Base-by-base conservation (phyloP, 257 asterid genomes). In the Solanum ahanhuiri region DNA sequence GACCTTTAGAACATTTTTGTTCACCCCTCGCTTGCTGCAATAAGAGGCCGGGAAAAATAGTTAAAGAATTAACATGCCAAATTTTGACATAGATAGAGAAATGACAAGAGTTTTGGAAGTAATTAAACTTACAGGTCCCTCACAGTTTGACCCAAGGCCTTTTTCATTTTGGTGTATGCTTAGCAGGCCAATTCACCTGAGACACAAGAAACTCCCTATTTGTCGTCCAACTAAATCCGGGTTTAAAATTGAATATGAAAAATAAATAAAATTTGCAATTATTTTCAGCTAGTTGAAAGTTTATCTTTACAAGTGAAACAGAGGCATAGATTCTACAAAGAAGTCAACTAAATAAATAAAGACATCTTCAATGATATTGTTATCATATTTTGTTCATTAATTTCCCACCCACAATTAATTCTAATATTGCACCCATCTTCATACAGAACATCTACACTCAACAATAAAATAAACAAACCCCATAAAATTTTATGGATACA, bases 21-120 rank as follows among this genome's bases (percentile, higher is more conserved):
- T 97, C 87, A 97, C 99, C 90, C 89, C 99, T 92, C 99, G 90
- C 96, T 95, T 95, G 85, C 98, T 97, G 98, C 96, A 94, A 88
- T 77, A 91, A 63, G 89, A 58, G 85, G 31, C 31, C 31, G 31
- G 9, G 71, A 85, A 90, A 87, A 48, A 75, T 82, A 87, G 54
- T 4, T 73, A 73, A 84, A 54, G 33, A 51, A 45, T 14, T 86
- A 86, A 58, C 66, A 84, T 73, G 73, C 22, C 81, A 22, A 81
- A 20, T 18, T 33, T 34, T 9, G 22, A n/a, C n/a, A 39, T 37
- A 75, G 82, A 75, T 37, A 75, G 82, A 75, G 57, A 75, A 75
- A 75, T 75, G 57, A 3, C 34, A 33, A 33, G 34, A 10, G 15
- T 43, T 43, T 45, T 75, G 43, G 82, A 75, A 37, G 3, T 75